phyloP scores from a whole-genome alignment of 176 grass and related monocot species.

The Eleusine coracana region DNA sequence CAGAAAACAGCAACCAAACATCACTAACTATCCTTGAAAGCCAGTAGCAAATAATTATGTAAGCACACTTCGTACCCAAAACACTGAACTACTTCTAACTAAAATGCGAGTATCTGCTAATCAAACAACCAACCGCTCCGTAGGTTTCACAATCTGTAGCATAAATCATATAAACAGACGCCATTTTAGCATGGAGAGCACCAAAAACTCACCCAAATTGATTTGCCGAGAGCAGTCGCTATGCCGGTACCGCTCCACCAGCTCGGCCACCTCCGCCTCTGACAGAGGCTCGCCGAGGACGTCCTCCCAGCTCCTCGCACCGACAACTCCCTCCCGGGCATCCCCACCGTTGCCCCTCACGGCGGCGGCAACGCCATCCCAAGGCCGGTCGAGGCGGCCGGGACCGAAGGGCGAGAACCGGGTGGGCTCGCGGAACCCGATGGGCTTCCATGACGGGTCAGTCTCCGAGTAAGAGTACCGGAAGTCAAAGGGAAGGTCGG shows the following conservation, averaged over 20 bases:
- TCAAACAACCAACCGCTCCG: not conserved
- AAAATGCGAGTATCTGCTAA: not conserved
- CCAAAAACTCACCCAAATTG: slow-evolving; percentile 51
- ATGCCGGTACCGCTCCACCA: slow-evolving; percentile 64
- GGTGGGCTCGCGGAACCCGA: slow-evolving; percentile 76
- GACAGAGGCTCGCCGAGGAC: slow-evolving; percentile 55
- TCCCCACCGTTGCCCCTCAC: not conserved
- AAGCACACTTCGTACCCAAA: not conserved
- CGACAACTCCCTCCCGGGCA: not conserved
- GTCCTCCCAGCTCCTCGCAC: slow-evolving; percentile 8
- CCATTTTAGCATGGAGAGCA: not conserved
- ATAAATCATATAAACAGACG: not conserved
- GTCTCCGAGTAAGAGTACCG: slow-evolving; percentile 67
- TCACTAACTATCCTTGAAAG: not conserved
- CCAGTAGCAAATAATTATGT: not conserved
- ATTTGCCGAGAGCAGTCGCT: slow-evolving; percentile 71
- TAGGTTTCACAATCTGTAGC: not conserved
- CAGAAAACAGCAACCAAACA: not conserved
- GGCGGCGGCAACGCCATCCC: slow-evolving; percentile 58
- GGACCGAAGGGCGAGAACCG: slow-evolving; percentile 83
- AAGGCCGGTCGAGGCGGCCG: slow-evolving; percentile 58
- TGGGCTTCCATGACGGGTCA: slow-evolving; percentile 54
- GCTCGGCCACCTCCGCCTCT: slow-evolving; percentile 49
- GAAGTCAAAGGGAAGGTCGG: slow-evolving; percentile 72
- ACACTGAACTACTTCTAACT: not conserved